Evolutionary conservation across 306 rosid species (phyloP).

Genomic region (Castanea crenata): DNA sequence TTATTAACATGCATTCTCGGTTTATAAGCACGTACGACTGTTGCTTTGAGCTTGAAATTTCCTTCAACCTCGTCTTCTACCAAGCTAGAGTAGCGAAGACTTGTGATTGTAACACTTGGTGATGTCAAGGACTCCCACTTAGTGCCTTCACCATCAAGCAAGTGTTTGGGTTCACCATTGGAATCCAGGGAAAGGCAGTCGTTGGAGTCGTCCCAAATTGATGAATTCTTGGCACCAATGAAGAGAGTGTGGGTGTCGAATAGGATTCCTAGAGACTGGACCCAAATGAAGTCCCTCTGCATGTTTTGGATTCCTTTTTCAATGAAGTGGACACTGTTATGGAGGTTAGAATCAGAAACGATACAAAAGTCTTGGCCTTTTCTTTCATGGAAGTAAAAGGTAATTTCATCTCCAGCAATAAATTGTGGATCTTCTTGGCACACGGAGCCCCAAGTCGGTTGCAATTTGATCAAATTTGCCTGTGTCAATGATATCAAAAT

Average conservation of each 20-base stretch:
- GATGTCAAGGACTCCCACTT: no score
- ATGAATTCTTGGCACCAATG: slow-evolving; percentile 17
- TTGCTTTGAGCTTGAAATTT: slow-evolving; percentile 21
- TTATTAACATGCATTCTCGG: background rate
- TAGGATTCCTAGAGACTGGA: slow-evolving; percentile 32
- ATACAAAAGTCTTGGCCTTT: slow-evolving; percentile 30
- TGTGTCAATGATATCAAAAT: background rate
- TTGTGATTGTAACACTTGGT: background rate
- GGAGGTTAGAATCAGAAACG: slow-evolving; percentile 29
- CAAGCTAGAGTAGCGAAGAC: background rate
- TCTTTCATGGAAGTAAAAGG: slow-evolving; percentile 45
- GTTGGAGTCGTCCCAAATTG: slow-evolving; percentile 16
- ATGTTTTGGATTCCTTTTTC: slow-evolving; percentile 19
- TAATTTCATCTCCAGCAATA: slow-evolving; percentile 58
- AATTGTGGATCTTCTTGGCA: slow-evolving; percentile 44
- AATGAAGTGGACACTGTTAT: slow-evolving; percentile 34
- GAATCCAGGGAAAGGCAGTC: background rate
- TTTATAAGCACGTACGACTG: slow-evolving; percentile 17
- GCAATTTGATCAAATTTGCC: slow-evolving; percentile 10
- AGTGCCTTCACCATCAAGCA: no score
- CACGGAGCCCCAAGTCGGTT: slow-evolving; percentile 31
- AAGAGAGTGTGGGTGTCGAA: slow-evolving; percentile 22
- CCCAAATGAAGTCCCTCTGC: slow-evolving; percentile 66
- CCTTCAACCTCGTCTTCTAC: slow-evolving; percentile 24
- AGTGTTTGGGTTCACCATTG: no score